phyloP scores from a whole-genome alignment of 2,329 filamentous ascomycete species.

The Zelopaecilomyces penicillatus region DNA sequence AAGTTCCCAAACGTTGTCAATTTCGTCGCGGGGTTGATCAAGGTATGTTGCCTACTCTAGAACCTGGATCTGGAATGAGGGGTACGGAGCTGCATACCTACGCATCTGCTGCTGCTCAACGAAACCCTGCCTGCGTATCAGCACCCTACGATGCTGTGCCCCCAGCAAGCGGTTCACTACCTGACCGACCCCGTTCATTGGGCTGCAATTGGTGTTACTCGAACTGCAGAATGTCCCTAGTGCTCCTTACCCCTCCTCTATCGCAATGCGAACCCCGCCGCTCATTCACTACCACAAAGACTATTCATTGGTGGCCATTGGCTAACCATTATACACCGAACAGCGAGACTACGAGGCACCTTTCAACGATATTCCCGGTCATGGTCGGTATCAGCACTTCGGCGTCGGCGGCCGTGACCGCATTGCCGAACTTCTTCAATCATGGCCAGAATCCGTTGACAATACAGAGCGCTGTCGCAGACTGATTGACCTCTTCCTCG shows the following conservation, averaged over 20 bases:
- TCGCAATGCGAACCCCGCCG: not conserved
- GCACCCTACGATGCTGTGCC: no score
- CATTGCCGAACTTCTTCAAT: slow-evolving; percentile 60
- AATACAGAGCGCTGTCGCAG: slow-evolving; percentile 65
- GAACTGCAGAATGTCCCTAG: no score
- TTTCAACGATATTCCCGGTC: slow-evolving; percentile 64
- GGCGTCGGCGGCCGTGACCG: slow-evolving; percentile 70
- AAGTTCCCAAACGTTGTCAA: slow-evolving; percentile 77
- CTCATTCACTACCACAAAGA: not conserved
- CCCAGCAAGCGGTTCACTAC: no score
- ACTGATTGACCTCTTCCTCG: slow-evolving; percentile 66
- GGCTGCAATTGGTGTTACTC: no score
- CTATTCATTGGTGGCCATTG: not conserved
- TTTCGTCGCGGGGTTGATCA: slow-evolving; percentile 90
- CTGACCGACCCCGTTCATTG: no score
- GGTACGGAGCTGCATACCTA: not conserved
- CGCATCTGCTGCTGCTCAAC: not conserved
- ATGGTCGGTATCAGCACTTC: slow-evolving; percentile 80
- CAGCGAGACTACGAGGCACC: slow-evolving; percentile 49
- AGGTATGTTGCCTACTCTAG: slow-evolving; percentile 46
- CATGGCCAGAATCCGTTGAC: slow-evolving; percentile 62
- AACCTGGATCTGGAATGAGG: not conserved
- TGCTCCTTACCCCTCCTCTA: no score
- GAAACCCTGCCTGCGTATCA: no score
- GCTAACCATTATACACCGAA: not conserved